These are phyloP conservation scores for Podila epigama DNA, from an alignment of 192 early-diverging fungal species.

Conservation along the genomic window DNA sequence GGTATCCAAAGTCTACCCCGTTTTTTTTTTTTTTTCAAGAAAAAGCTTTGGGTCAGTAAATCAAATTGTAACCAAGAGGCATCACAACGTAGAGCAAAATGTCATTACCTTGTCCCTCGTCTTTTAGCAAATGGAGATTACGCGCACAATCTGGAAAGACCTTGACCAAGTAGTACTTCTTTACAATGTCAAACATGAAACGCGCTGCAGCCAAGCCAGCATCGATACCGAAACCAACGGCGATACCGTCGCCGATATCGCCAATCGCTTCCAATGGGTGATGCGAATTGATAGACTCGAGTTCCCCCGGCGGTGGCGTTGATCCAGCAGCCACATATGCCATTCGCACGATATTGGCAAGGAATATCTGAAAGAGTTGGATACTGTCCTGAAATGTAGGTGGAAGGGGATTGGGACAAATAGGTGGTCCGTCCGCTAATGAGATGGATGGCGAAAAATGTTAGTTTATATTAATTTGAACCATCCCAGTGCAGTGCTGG, in stretches of 20 bases:
- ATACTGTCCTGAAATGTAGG: conserved; percentile 65
- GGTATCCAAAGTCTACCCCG: conserved; percentile 69
- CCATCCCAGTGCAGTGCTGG: background rate
- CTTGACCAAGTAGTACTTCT: conserved; percentile 68
- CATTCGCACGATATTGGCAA: conserved; percentile 58
- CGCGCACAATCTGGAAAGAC: conserved; percentile 74
- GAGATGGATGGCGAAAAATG: background rate
- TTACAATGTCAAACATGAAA: conserved; percentile 79
- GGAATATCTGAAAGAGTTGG: conserved; percentile 56
- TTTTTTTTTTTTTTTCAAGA: too few relatives aligned
- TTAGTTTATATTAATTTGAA: background rate
- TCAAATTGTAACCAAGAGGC: background rate
- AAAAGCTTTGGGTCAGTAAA: too few relatives aligned
- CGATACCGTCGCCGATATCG: conserved; percentile 63
- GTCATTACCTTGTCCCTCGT: conserved; percentile 61
- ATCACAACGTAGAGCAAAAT: background rate
- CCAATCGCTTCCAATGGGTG: conserved; percentile 55
- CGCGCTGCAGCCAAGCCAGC: conserved; percentile 61
- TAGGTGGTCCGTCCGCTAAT: conserved; percentile 56
- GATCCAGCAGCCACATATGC: conserved; percentile 69
- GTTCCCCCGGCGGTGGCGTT: conserved; percentile 62
- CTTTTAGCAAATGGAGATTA: conserved; percentile 45
- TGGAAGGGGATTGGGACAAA: conserved; percentile 64
- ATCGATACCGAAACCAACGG: conserved; percentile 66
- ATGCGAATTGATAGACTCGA: conserved; percentile 56